A percentile compares a stretch with the other conserved stretches of the same genome.
phyloP scores from a whole-genome alignment of 2,329 filamentous ascomycete genomes.

The Knufia fluminis region DNA sequence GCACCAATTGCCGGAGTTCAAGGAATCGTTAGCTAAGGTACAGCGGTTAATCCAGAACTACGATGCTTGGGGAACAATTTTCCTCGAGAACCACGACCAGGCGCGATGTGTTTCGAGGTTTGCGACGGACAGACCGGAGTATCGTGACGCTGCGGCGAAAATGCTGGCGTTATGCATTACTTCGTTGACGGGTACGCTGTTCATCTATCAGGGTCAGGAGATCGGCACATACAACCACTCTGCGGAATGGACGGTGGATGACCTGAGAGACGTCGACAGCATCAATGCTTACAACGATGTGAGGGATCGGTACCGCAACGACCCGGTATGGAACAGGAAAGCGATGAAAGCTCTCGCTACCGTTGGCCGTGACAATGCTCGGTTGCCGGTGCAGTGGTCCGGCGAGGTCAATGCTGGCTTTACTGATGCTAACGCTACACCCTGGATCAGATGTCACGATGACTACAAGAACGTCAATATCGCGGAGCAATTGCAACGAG shows the following conservation, averaged over 20 bases:
- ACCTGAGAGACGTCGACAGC: constrained; percentile 25
- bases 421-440: constrained; percentile 40
- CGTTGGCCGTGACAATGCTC: constrained; percentile 55
- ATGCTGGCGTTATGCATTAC: constrained; percentile 50
- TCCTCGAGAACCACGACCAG: constrained; percentile 60
- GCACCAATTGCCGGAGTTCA: constrained; percentile 39
- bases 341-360: constrained; percentile 42
- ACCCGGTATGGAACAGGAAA: constrained; percentile 33
- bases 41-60: constrained; percentile 45
- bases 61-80: constrained; percentile 56
- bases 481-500: constrained; percentile 32
- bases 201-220: constrained; percentile 50
- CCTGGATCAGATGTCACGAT: constrained; percentile 65
- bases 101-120: constrained; percentile 49
- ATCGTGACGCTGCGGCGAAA: constrained; percentile 46
- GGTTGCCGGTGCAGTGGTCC: constrained; percentile 66
- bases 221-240: constrained; percentile 49
- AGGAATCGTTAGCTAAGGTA: constrained; percentile 47
- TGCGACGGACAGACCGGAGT: constrained; percentile 41
- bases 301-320: constrained; percentile 25
- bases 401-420: constrained; percentile 54
- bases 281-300: constrained; percentile 36
- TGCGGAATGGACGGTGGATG: constrained; percentile 36
- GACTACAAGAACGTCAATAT: constrained; percentile 56
- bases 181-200: constrained; percentile 46